Percentiles rank a stretch among this genome's conserved stretches.
Conservation (phyloP, 1,139 yeast genomes). For the Nadsonia starkeyi-henricii region DNA sequence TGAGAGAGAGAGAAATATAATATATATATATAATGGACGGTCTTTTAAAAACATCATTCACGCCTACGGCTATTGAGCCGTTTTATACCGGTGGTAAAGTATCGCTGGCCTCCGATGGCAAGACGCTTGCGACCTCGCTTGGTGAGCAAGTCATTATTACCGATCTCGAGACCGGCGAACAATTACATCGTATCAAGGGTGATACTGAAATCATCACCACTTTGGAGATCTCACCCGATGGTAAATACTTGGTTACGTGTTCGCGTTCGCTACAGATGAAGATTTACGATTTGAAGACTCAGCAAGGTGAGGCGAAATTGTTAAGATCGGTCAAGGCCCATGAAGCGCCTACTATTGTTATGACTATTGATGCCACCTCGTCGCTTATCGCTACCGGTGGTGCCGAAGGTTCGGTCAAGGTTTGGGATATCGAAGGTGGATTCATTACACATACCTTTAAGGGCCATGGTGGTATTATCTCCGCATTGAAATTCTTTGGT, state of each 20-base stretch:
- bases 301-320: slow-evolving; percentile 14
- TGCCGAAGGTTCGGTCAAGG: slow-evolving; percentile 83
- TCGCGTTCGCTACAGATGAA: slow-evolving; percentile 78
- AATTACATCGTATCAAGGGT: slow-evolving; percentile 56
- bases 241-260: slow-evolving; percentile 49
- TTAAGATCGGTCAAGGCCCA: slow-evolving; percentile 30
- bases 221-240: slow-evolving; percentile 65
- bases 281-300: slow-evolving; percentile 35
- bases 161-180: slow-evolving; percentile 42
- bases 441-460: slow-evolving; percentile 78
- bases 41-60: slow-evolving; percentile 25
- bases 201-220: slow-evolving; percentile 79
- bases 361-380: slow-evolving; percentile 66
- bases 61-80: slow-evolving; percentile 44
- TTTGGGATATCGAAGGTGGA: slow-evolving; percentile 86
- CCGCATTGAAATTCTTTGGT: slow-evolving; percentile 64
- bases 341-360: slow-evolving; percentile 70
- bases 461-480: slow-evolving; percentile 91
- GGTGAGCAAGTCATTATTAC: slow-evolving; percentile 55
- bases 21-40: slow-evolving; percentile 5
- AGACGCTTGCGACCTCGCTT: slow-evolving; percentile 65
- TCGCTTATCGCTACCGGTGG: slow-evolving; percentile 88
- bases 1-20: no score
- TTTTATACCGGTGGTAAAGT: slow-evolving; percentile 82
- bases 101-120: slow-evolving; percentile 50